A percentile compares a stretch with the other conserved stretches of the same genome.
phyloP scores from a whole-genome alignment of 2,329 filamentous ascomycete species.

The Stagonosporopsis cucurbitacearum region DNA sequence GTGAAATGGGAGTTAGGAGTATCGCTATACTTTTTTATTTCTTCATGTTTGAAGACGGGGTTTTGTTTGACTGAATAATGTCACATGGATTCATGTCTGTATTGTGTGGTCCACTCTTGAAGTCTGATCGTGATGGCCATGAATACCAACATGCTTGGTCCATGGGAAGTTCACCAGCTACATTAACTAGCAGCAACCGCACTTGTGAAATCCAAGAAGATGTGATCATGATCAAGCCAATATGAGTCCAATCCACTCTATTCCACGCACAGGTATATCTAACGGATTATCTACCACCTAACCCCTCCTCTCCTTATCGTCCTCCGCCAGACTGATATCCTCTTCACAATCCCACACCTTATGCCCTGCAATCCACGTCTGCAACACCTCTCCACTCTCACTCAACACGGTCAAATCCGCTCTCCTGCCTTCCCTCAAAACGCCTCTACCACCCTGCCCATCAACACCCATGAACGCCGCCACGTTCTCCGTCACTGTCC shows the following conservation, averaged over 20 bases:
- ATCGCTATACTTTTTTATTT: no score
- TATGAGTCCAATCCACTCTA: neutral
- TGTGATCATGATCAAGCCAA: neutral
- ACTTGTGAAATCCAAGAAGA: no score
- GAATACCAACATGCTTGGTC: no score
- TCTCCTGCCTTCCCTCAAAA: constrained; percentile 53
- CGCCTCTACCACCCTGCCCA: constrained; percentile 50
- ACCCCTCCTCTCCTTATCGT: constrained; percentile 38
- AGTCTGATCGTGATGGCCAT: no score
- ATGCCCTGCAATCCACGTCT: constrained; percentile 60
- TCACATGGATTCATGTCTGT: no score
- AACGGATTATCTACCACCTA: constrained; percentile 8
- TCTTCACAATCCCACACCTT: constrained; percentile 55
- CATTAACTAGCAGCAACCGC: no score
- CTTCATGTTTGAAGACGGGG: no score
- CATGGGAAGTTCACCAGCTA: no score
- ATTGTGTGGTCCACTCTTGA: no score
- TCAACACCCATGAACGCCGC: constrained; percentile 58
- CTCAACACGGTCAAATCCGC: constrained; percentile 59
- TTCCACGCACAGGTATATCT: neutral
- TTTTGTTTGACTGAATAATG: no score
- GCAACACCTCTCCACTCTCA: constrained; percentile 54
- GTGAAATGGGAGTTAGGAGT: neutral
- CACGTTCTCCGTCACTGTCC: constrained; percentile 59
- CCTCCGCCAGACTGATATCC: constrained; percentile 32